These are phyloP conservation scores for Mentha longifolia DNA, from an alignment of 257 asterid genomes.

Conservation along the genomic window DNA sequence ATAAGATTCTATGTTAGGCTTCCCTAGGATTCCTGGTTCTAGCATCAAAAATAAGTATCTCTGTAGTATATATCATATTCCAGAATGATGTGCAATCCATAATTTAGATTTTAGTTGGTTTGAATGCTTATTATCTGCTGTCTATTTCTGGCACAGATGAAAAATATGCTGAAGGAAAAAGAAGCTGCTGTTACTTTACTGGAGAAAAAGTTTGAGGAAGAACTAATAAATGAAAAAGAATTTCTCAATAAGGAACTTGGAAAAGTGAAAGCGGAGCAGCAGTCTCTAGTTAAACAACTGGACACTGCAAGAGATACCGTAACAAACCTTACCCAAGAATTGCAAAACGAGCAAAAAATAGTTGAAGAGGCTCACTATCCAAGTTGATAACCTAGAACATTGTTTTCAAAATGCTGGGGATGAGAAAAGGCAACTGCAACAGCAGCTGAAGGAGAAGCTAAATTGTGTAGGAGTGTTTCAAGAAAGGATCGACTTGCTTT, in stretches of 20 bases:
- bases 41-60: slow-evolving; percentile 11
- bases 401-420: slow-evolving; percentile 42
- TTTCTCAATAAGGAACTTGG: slow-evolving; percentile 44
- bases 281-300: slow-evolving; percentile 47
- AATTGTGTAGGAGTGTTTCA: slow-evolving; percentile 51
- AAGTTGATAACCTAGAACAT: slow-evolving; percentile 49
- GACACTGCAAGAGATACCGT: slow-evolving; percentile 48
- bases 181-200: slow-evolving; percentile 53
- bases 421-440: slow-evolving; percentile 57
- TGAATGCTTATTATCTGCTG: slow-evolving; percentile 30
- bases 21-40: not conserved
- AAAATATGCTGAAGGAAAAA: slow-evolving; percentile 55
- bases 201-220: slow-evolving; percentile 51
- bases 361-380: slow-evolving; percentile 51
- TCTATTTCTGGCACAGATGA: slow-evolving; percentile 56
- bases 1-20: not conserved
- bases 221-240: slow-evolving; percentile 63
- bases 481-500: slow-evolving; percentile 58
- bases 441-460: slow-evolving; percentile 60
- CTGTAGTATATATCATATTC: slow-evolving; percentile 6
- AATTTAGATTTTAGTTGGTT: slow-evolving; percentile 21
- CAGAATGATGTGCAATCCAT: not conserved
- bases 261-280: slow-evolving; percentile 53
- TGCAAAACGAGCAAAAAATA: slow-evolving; percentile 49
- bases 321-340: slow-evolving; percentile 47